phyloP scores from a whole-genome alignment of 2,329 filamentous ascomycete genomes.

The Sclerotinia subarctica region DNA sequence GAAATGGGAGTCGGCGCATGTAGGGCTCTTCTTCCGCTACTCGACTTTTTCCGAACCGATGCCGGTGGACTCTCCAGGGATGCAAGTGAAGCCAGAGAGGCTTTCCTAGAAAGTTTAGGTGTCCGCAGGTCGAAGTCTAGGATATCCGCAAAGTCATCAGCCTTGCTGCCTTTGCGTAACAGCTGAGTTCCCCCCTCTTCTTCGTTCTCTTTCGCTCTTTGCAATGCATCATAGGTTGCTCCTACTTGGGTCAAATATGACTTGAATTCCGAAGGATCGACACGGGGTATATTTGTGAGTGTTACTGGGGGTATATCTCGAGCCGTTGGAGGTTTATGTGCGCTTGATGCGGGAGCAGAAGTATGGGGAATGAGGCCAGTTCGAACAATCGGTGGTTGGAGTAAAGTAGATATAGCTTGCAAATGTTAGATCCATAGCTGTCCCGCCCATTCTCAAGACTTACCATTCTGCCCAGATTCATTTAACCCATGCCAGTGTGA shows the following conservation, averaged over 20 bases:
- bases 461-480: conserved; percentile 84
- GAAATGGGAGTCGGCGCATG: conserved; percentile 83
- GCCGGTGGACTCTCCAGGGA: conserved; percentile 33
- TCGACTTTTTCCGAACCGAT: conserved; percentile 48
- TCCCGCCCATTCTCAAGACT: conserved; percentile 24
- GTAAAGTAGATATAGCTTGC: conserved; percentile 84
- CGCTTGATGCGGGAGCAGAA: conserved; percentile 62
- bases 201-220: conserved; percentile 74
- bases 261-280: conserved; percentile 77
- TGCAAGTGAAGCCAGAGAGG: conserved; percentile 44
- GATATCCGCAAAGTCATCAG: conserved; percentile 42
- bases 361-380: conserved; percentile 82
- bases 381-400: conserved; percentile 84
- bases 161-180: conserved; percentile 36
- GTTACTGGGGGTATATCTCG: conserved; percentile 92
- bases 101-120: conserved; percentile 37
- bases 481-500: conserved; percentile 54
- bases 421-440: conserved; percentile 19
- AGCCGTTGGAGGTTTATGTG: conserved; percentile 78
- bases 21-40: conserved; percentile 54
- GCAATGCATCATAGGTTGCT: conserved; percentile 82
- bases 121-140: conserved; percentile 38
- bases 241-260: conserved; percentile 84
- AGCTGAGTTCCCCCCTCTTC: conserved; percentile 53
- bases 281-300: conserved; percentile 79